Base-by-base conservation (phyloP, 352 stramenopile genomes). In the Phytopythium sindhum region DNA sequence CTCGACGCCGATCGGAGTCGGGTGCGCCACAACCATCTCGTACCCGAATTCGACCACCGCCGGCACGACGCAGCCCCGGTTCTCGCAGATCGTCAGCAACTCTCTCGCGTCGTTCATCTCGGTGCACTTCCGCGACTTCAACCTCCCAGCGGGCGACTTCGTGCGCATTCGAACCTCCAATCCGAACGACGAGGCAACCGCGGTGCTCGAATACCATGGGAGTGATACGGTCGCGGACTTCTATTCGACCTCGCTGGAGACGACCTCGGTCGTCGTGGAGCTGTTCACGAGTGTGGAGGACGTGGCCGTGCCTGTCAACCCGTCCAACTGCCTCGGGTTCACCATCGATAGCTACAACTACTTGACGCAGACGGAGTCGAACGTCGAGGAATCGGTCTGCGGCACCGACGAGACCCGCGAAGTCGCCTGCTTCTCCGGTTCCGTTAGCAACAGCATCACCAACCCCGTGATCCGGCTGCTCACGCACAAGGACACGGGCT, bases 91-190 rank as follows among this genome's bases (percentile, higher is more conserved):
- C 24, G 57, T 91, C 52, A 70, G 72, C 41, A 80, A 88, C 55
- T 60, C 74, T 14, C 39, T 75, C 28, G 85, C 81, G 11, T 54
- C 81, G 33, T 91, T 91, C 56, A 69, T 90, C 51, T 64, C 78
- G 21, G 47, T 94, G 47, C 76, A 92, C 62, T 90, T 94, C 48
- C 69, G 73, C 11, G 26, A 76, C 37, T 90, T 92, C 65, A 81
- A 90, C 52, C 66, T 94, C 10, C 81, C 81, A 0, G 54, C 71
- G 0, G 68, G 64, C 39, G 86, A 94, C 61, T 87, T 81, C 54
- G 64, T 94, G 14, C 53, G 80, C 37, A 58, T 92, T 5, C 70
- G 69, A 0, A 47, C 80, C 1, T 68, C 73, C 9, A 59, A 85
- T 23, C 41, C 61, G 7, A 75, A 62, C 9, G 70, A 83, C 41